Base-by-base conservation (phyloP, 2,329 filamentous ascomycete genomes). In the Xylariaceae sp. region DNA sequence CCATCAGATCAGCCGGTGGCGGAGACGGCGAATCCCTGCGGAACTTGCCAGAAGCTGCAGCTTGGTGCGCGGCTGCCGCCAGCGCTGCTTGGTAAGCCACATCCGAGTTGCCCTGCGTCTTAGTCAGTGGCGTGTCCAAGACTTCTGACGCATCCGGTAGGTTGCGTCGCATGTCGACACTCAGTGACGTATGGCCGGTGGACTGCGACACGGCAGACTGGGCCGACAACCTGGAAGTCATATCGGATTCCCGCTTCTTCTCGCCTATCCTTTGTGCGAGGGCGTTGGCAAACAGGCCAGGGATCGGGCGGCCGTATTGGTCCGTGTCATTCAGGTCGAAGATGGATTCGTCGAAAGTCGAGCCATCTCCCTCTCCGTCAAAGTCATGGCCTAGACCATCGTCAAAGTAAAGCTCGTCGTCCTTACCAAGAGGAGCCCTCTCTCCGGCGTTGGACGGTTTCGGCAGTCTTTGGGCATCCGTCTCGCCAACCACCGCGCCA, bases 71-170 rank as follows among this genome's bases (percentile, higher is more conserved):
- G 5, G 88, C 90, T 32, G 85, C 82, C 2, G 87, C 88, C 4
- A 97, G 70, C 1, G 88, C 88, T 36, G 83, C 83, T 56, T 95
- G 88, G 54, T 96, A 90, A 1, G 78, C 83, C 29, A 79, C 78
- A 40, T 68, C 31, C 13, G 21, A 63, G 52, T 50, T 45, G 33
- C 28, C 27, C 38, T 28, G 3, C 36, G 32, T 9, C 47, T 11
- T 18, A 9, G 44, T 7, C 38, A 44, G 9, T 36, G n/a, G 30
- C 7, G 29, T 8, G n/a, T 47, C 29, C 12, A 17, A 30, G 15
- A 34, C 36, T 3, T 49, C 45, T 18, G 29, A 30, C 11, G 44
- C 42, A 14, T 50, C 40, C 11, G 45, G 21, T 13, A 47, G 37
- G 33, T 55, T 54, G n/a, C 45, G 34, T 18, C 55, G 57, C 15